Evolutionary conservation across 1,139 yeast genomes (phyloP), one percentile per base, ranked within the genome.

Genomic region (Kodamaea fungicola): DNA sequence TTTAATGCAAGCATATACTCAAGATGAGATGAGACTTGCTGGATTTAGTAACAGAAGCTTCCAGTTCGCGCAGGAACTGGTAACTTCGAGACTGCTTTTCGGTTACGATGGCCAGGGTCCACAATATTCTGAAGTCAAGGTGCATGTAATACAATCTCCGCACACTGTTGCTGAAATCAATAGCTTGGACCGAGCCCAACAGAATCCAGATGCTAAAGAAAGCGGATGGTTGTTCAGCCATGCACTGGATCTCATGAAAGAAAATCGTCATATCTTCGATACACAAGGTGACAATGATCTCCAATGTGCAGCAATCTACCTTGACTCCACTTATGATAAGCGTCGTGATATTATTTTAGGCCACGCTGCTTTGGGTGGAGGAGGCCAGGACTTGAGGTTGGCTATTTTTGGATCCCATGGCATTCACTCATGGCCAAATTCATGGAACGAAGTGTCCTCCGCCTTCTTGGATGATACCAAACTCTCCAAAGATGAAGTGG

Each of bases 391-490:
- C 32, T 69, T 86, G 26, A 80, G 78, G 45, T 62, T 92, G 42
- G 97, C 96, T 1, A 88, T 92, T 12, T 90, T 90, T 61, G 98
- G 98, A 3, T 83, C 95, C 3, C 98, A 92, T 55, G 94, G 96
- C 0, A 51, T 89, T 22, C 92, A 86, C 57, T 76, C 95, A 0
- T 92, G 96, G 94, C 97, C 98, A 6, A 64, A 76, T 22, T 76
- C 76, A 41, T 69, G 89, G 46, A 94, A 89, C 38, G 81, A 79
- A 35, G 58, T 90, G 3, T 76, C 77, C 2, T 79, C 83, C 0
- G 65, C 80, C 28, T 88, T 88, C 50, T 64, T 82, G 34, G 97
- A 92, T 55, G 72, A 74, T 8, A 83, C 95, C 0, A 72, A 59
- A 13, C 70, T 85, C 12, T 75, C 80, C 37, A 74, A 71, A 0